A percentile compares a stretch with the other conserved stretches of the same genome.
phyloP scores from a whole-genome alignment of 371 early-diverging fungal genomes.

The Syncephalastrum monosporum region DNA sequence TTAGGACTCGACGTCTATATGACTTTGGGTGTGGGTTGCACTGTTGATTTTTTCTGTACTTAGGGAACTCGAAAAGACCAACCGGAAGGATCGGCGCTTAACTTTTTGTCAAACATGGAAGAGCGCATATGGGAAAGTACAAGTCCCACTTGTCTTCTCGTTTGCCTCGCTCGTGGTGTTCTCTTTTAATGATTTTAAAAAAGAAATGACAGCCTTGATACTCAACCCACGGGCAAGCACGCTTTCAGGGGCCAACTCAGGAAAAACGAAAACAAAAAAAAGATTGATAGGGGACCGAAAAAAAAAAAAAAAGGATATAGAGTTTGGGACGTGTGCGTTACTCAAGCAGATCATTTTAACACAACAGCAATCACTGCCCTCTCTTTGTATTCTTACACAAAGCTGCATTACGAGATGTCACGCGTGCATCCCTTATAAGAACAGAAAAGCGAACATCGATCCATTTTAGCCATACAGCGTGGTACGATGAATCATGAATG shows the following conservation, averaged over 20 bases:
- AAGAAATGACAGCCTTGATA: not conserved
- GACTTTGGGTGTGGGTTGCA: not conserved
- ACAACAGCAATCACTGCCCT: not conserved
- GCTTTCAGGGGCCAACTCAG: not conserved
- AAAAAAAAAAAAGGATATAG: too few species aligned
- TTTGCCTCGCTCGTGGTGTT: not conserved
- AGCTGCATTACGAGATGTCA: slow-evolving; percentile 1
- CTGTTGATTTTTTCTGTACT: slow-evolving; percentile 1
- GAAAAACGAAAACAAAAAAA: not conserved
- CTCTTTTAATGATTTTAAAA: slow-evolving; percentile 5
- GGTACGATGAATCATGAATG: too few species aligned
- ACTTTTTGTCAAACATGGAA: not conserved
- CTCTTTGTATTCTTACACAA: not conserved
- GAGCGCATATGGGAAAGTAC: slow-evolving; percentile 3
- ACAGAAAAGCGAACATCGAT: not conserved
- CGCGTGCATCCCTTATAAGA: not conserved
- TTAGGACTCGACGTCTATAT: not conserved
- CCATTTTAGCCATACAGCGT: too few species aligned
- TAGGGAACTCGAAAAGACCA: not conserved
- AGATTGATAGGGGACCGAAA: not conserved
- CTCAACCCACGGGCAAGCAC: slow-evolving; percentile 3
- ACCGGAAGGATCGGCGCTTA: not conserved
- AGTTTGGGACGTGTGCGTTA: too few species aligned
- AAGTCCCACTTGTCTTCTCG: too few species aligned
- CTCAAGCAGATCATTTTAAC: too few species aligned